These are phyloP conservation scores for Rhodotorula toruloides DNA, from an alignment of 768 basidiomycete species.

Conservation along the genomic window DNA sequence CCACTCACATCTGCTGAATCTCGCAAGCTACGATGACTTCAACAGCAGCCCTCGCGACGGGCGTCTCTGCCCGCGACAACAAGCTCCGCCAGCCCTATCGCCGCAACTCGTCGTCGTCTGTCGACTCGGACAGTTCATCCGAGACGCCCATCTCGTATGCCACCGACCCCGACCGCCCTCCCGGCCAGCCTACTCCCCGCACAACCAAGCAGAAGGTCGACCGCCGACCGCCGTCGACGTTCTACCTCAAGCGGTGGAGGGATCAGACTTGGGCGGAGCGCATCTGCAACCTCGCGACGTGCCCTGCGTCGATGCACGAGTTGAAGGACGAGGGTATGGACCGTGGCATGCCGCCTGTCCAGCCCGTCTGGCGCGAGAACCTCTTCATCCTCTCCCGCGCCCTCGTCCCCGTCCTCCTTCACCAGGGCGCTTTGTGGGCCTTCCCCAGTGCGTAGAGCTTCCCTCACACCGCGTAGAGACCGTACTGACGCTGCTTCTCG, in stretches of 20 bases:
- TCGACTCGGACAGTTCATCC: neutral
- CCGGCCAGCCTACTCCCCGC: neutral
- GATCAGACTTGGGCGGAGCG: slow-evolving; percentile 23
- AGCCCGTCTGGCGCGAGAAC: slow-evolving; percentile 15
- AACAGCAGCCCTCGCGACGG: neutral
- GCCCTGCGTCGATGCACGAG: slow-evolving; percentile 24
- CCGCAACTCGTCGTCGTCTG: slow-evolving; percentile 12
- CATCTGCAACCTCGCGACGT: slow-evolving; percentile 27
- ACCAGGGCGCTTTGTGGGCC: neutral
- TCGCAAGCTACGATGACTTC: neutral
- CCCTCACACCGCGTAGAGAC: no score
- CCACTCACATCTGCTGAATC: neutral
- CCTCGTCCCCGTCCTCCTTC: slow-evolving; percentile 8
- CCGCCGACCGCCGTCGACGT: slow-evolving; percentile 13
- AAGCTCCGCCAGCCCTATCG: neutral
- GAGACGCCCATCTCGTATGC: slow-evolving; percentile 27
- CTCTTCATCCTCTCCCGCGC: slow-evolving; percentile 21
- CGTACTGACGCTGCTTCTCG: no score
- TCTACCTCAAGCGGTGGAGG: slow-evolving; percentile 19
- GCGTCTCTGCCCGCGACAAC: neutral
- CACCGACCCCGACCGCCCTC: slow-evolving; percentile 3
- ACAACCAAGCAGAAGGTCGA: slow-evolving; percentile 20
- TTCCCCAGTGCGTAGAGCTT: no score
- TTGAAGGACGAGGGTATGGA: slow-evolving; percentile 23
- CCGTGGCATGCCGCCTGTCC: slow-evolving; percentile 8